Percentiles rank a stretch among this genome's conserved stretches.
phyloP scores from a whole-genome alignment of 78 protist genomes.

The Protostelium mycophagum region DNA sequence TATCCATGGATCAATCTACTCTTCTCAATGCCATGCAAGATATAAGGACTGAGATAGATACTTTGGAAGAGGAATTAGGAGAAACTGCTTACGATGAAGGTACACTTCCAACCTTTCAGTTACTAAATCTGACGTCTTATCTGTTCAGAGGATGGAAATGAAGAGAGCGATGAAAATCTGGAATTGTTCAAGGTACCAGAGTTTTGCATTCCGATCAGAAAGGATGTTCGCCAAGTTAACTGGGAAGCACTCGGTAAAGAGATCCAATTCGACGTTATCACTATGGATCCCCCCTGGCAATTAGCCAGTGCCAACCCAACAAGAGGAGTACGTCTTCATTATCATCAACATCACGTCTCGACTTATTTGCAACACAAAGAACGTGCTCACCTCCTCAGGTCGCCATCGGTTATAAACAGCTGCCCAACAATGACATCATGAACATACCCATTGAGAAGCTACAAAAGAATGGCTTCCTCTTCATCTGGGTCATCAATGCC shows the following conservation, averaged over 20 bases:
- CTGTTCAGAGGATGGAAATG: neutral
- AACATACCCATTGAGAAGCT: slow-evolving; percentile 37
- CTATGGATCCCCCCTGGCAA: slow-evolving; percentile 83
- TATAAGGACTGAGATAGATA: neutral
- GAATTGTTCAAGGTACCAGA: neutral
- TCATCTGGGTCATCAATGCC: slow-evolving; percentile 75
- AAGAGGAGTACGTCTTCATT: slow-evolving; percentile 50
- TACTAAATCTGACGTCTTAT: neutral
- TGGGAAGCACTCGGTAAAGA: slow-evolving; percentile 16
- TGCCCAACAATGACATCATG: slow-evolving; percentile 28
- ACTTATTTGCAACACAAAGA: neutral
- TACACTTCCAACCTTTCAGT: neutral
- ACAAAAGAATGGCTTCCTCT: slow-evolving; percentile 52
- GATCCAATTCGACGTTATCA: slow-evolving; percentile 58
- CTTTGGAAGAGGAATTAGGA: slow-evolving; percentile 3
- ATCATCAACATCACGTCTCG: neutral
- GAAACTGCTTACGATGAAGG: slow-evolving; percentile 13
- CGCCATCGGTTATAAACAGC: slow-evolving; percentile 64
- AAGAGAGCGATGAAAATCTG: neutral
- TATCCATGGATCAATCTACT: neutral
- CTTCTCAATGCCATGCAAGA: neutral
- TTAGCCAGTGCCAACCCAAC: slow-evolving; percentile 62
- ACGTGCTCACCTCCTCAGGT: too few species aligned
- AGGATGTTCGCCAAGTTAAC: neutral
- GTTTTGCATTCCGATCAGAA: neutral